phyloP scores from a whole-genome alignment of 1,284 basidiomycete genomes.

The Heterobasidion occidentale region DNA sequence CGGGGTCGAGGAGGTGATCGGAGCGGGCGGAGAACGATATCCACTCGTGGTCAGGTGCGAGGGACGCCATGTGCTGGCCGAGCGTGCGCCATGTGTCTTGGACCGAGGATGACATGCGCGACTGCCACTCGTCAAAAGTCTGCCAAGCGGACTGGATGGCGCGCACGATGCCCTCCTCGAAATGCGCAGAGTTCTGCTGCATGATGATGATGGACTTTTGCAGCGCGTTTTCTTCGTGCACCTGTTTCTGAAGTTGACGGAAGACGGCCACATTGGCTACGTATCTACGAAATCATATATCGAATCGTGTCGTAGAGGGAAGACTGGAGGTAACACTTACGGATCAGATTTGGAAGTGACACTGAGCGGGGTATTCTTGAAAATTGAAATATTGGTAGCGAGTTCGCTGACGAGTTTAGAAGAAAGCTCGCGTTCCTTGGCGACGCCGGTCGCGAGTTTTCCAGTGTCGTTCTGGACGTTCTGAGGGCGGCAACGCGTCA shows the following conservation, averaged over 20 bases:
- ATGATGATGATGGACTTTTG: slow-evolving; percentile 99
- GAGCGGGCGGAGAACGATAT: slow-evolving; percentile 91
- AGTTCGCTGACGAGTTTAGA: slow-evolving; percentile 86
- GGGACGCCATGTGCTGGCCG: slow-evolving; percentile 72
- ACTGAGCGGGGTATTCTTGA: slow-evolving; percentile 94
- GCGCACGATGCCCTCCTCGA: slow-evolving; percentile 95
- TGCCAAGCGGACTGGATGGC: slow-evolving; percentile 96
- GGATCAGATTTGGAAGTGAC: slow-evolving; percentile 84
- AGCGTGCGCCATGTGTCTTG: slow-evolving; percentile 79
- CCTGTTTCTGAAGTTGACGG: slow-evolving; percentile 88
- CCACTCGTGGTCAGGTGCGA: slow-evolving; percentile 94
- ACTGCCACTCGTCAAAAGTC: slow-evolving; percentile 96
- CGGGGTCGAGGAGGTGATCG: slow-evolving; percentile 95
- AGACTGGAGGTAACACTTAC: slow-evolving; percentile 35
- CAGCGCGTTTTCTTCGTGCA: slow-evolving; percentile 95
- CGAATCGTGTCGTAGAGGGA: no score
- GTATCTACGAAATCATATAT: no score
- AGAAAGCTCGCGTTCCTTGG: slow-evolving; percentile 90
- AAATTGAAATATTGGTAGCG: slow-evolving; percentile 78
- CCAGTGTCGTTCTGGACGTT: slow-evolving; percentile 99
- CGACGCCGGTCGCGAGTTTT: slow-evolving; percentile 89
- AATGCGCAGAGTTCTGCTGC: slow-evolving; percentile 96
- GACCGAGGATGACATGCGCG: slow-evolving; percentile 74
- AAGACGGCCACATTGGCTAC: slow-evolving; percentile 76
- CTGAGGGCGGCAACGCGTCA: slow-evolving; percentile 25